These are phyloP conservation scores for Starmerella gropengiesseri DNA, from an alignment of 805 yeast species.

Conservation along the genomic window DNA sequence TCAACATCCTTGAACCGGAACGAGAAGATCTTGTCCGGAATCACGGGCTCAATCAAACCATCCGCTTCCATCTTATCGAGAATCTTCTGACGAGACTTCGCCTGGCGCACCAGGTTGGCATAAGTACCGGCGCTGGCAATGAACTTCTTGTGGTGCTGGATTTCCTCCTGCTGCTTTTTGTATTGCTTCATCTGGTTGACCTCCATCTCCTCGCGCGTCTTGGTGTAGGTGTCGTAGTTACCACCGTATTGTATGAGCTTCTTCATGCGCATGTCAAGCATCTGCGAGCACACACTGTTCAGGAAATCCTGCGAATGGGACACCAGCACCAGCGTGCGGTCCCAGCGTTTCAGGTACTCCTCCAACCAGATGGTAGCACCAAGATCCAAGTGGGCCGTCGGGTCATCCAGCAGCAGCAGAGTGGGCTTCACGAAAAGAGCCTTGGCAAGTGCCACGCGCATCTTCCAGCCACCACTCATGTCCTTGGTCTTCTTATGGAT, in stretches of 20 bases:
- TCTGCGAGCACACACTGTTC: constrained; percentile 95
- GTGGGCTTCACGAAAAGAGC: constrained; percentile 98
- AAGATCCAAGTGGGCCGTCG: constrained; percentile 97
- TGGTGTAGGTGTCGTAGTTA: constrained; percentile 93
- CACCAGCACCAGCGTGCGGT: constrained; percentile 83
- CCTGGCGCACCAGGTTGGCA: constrained; percentile 96
- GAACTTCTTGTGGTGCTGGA: constrained; percentile 93
- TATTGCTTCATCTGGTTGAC: constrained; percentile 97
- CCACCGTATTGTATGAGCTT: constrained; percentile 77
- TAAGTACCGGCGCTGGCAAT: constrained; percentile 99
- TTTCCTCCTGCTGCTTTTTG: constrained; percentile 96
- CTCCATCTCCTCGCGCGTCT: constrained; percentile 89
- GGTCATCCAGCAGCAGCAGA: constrained; percentile 86
- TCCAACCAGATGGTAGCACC: constrained; percentile 99
- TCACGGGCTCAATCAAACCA: constrained; percentile 83
- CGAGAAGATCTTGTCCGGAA: constrained; percentile 82
- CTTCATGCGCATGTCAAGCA: constrained; percentile 94
- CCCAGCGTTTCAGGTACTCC: constrained; percentile 90
- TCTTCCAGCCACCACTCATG: constrained; percentile 99
- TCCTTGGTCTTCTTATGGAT: constrained; percentile 91
- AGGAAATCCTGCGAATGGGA: constrained; percentile 99
- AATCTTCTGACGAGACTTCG: constrained; percentile 98
- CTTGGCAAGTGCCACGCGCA: constrained; percentile 98
- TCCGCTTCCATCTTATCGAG: constrained; percentile 99
- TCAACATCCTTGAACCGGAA: constrained; percentile 93